Evolutionary conservation across 441 rosid species (phyloP), one percentile per base, ranked within the genome.

Genomic region (Macaranga tanarius): DNA sequence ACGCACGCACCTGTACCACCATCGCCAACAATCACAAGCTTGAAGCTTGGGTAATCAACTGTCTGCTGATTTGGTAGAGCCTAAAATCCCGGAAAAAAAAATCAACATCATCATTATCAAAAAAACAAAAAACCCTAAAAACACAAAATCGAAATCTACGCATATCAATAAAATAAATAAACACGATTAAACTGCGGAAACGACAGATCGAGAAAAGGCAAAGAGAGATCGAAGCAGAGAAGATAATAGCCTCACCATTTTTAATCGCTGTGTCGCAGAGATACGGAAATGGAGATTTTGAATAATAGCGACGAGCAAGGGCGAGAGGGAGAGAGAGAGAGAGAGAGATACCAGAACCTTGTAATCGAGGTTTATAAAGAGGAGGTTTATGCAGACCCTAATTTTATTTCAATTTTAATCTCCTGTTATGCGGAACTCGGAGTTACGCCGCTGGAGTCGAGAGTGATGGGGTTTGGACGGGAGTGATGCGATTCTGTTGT

Each of bases 11-110:
- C 88, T 28, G 92, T 88, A 16, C 88, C 92, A 10, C 92, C 90
- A 75, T 86, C 90, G 28, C 92, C 90, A 19, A 88, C 88, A 50
- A 88, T 79, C 26, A 88, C 90, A 38, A 86, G 86, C 79, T 88
- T 88, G 81, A 88, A 86, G 79, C 80, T 87, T 16, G 89, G 91
- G 66, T 84, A 86, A 77, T 83, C 84, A 47, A 86, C 88, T 1
- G 83, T 80, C 73, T 83, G 87, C 82, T 84, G 88, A 66, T 73
- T 80, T 13, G 89, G 88, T 56, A 87, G 48, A 50, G 91, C 89
- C 91, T 87, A 42, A 70, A 19, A 51, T 34, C 38, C 38, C 11
- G 22, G 3, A 13, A 15, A 22, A 10, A 26, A 3, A 60, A 23
- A 8, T 10, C 34, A 15, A 47, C n/a, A 2, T 12, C 17, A 58